These are phyloP conservation scores for Iberis pinnata DNA, from an alignment of 345 rosid genomes.

Conservation along the genomic window DNA sequence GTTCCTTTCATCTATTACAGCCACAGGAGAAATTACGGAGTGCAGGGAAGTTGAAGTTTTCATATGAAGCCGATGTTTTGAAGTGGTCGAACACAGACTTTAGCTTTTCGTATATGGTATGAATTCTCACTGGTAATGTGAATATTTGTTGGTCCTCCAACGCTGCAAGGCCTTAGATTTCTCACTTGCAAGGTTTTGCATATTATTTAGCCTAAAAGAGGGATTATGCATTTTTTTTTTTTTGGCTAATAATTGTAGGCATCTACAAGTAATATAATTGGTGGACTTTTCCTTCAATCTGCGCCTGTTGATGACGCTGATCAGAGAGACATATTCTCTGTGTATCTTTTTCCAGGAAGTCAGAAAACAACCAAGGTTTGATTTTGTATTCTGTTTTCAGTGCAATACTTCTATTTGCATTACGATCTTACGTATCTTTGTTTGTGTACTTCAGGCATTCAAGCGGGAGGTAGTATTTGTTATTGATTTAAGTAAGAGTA, in stretches of 20 bases:
- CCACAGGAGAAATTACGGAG: constrained; percentile 58
- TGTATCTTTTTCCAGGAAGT: constrained; percentile 69
- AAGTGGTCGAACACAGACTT: constrained; percentile 69
- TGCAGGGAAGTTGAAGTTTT: constrained; percentile 51
- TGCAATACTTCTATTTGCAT: neutral
- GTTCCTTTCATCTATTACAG: constrained; percentile 32
- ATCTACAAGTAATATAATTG: constrained; percentile 47
- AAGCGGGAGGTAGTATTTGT: constrained; percentile 71
- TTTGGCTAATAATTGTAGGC: constrained; percentile 32
- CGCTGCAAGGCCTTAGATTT: constrained; percentile 15
- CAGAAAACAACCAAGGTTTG: constrained; percentile 52
- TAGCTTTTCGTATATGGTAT: constrained; percentile 63
- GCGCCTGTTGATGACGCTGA: constrained; percentile 60
- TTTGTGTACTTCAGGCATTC: constrained; percentile 44
- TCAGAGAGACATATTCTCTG: constrained; percentile 74
- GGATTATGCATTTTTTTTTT: neutral
- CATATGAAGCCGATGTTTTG: constrained; percentile 78
- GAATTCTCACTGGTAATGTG: constrained; percentile 21
- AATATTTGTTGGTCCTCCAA: neutral
- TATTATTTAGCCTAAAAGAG: neutral
- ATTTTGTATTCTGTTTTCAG: neutral
- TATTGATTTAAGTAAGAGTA: constrained; percentile 87
- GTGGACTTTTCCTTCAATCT: constrained; percentile 74
- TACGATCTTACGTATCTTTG: constrained; percentile 9
- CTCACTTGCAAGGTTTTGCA: neutral